Base-by-base conservation (phyloP, 257 asterid species). In the Solanum acaule region DNA sequence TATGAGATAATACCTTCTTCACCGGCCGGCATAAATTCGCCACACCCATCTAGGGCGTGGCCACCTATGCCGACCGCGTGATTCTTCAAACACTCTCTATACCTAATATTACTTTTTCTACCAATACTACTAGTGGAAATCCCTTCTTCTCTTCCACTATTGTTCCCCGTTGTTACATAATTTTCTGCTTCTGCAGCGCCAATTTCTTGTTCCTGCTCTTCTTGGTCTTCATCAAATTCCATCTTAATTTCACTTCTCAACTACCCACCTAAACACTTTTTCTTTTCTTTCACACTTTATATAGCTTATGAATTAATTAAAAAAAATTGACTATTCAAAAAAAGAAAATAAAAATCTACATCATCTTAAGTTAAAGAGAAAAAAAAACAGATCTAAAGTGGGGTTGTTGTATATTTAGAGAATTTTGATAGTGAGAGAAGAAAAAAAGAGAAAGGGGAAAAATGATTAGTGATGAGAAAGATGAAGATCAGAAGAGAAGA, bases 61-160 rank as follows among this genome's bases (percentile, higher is more conserved):
- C 95, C 95, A 14, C 98, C 98, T 86, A 95, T 91, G 67, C 94
- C 93, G 6, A 93, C 94, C 2, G 98, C 98, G 87, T 95, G 98
- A 89, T 95, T 95, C 86, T 93, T 95, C 44, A 94, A 49, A 56
- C 98, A 95, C 89, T 95, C 98, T 90, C 86, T 92, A 87, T 94
- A 95, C 37, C 93, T 89, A 37, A 89, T 14, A 46, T 38, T n/a
- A 10, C 79, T 88, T 22, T 33, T 78, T 44, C 79, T 79, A 5
- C 33, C 88, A 5, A 76, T 59, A 65, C 72, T n/a, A 20, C 42
- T 34, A 8, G 89, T 49, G 8, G 90, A 72, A 79, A 61, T 86
- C 25, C 87, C 87, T 49, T 77, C 91, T 10, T 86, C 56, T 11
- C 86, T 61, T 6, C 33, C 89, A 4, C 61, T n/a, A 56, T 59